Conservation (phyloP, 305 asterid species). For the Nicotiana rustica region DNA sequence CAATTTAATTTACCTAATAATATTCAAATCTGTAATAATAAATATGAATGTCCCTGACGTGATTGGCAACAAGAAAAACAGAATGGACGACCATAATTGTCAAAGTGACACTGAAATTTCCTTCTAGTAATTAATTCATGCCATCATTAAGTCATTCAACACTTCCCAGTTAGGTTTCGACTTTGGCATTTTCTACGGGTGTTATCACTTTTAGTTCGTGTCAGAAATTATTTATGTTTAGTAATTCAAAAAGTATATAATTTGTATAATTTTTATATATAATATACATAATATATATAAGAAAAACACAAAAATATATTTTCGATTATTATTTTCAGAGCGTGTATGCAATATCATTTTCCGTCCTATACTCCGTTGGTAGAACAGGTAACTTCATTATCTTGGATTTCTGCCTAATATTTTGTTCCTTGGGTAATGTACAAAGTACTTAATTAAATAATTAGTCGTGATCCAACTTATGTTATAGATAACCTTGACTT, state of each 20-base stretch:
- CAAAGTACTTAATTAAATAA: background rate
- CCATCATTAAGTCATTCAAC: background rate
- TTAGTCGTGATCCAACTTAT: background rate
- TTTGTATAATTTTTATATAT: no score
- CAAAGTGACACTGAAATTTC: background rate
- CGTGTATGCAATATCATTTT: no score
- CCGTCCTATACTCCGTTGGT: background rate
- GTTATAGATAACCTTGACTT: background rate
- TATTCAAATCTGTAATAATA: no score
- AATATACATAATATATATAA: no score
- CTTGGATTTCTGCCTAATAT: slow-evolving; percentile 17
- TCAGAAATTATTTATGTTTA: no score
- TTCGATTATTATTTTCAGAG: no score
- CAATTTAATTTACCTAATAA: no score
- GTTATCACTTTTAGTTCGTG: no score
- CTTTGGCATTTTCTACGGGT: background rate
- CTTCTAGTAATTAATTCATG: background rate
- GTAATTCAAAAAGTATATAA: no score
- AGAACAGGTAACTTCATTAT: background rate
- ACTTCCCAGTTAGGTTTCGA: background rate
- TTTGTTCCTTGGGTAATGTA: background rate
- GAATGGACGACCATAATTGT: background rate
- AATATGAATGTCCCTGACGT: background rate
- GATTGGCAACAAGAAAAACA: background rate
- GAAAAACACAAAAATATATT: no score